phyloP scores from a whole-genome alignment of 805 yeast genomes.

The Lipomyces yamadae region DNA sequence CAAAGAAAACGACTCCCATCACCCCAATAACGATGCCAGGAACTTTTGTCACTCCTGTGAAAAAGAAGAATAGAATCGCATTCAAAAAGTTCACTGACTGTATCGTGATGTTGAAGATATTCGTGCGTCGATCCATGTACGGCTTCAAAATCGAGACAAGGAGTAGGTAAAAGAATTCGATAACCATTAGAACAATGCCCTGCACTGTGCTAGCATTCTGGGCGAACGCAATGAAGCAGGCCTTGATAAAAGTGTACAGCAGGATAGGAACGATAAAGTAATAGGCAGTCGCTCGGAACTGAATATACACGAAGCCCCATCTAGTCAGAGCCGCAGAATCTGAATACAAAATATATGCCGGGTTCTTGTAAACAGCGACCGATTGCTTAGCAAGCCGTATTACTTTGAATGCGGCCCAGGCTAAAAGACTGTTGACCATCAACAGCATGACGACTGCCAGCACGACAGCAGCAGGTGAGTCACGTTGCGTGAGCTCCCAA shows the following conservation, averaged over 20 bases:
- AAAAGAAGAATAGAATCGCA: constrained; percentile 84
- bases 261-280: constrained; percentile 77
- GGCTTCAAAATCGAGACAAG: constrained; percentile 76
- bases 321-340: constrained; percentile 78
- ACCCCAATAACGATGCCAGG: constrained; percentile 92
- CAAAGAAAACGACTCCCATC: constrained; percentile 87
- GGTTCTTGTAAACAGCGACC: constrained; percentile 73
- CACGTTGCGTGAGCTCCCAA: constrained; percentile 87
- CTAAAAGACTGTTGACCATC: constrained; percentile 61
- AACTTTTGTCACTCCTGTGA: constrained; percentile 72
- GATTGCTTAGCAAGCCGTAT: constrained; percentile 75
- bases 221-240: constrained; percentile 83
- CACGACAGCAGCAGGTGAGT: constrained; percentile 80
- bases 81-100: constrained; percentile 79
- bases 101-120: constrained; percentile 87
- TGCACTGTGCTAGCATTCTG: constrained; percentile 82
- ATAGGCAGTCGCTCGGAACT: constrained; percentile 83
- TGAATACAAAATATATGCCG: constrained; percentile 89
- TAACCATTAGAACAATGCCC: constrained; percentile 72
- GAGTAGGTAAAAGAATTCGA: constrained; percentile 74
- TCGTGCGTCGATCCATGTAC: constrained; percentile 92
- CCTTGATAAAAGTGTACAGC: constrained; percentile 68
- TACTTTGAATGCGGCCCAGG: constrained; percentile 77
- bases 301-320: constrained; percentile 91
- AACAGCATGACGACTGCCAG: constrained; percentile 74